Base-by-base conservation (phyloP, 495 filamentous ascomycete genomes). In the Xylaria bambusicola region DNA sequence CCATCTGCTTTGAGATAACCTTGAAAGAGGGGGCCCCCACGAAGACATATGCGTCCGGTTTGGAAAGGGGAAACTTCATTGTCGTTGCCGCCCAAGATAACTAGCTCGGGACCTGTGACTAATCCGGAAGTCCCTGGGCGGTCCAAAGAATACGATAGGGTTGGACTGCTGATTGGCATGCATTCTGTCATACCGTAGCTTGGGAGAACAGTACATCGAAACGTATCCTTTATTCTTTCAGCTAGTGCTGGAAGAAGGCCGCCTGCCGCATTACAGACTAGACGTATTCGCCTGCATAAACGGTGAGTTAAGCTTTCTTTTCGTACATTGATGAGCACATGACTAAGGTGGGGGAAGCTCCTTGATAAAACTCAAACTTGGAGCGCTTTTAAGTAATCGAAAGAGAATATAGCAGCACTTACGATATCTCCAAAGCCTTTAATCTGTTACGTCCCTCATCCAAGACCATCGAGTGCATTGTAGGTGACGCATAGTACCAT, bases 401-500 rank as follows among this genome's bases (percentile, higher is more conserved):
- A n/a, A 20, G 40, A 20, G 40, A 44, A 44, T 15, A 44, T 33
- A 33, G 10, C 10, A 38, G 12, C 12, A 38, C 42, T 46, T 26
- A 46, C 27, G 69, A 77, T 61, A 75, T 71, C 12, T 65, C 46
- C 18, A 78, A 46, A 29, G 70, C 69, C 12, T 64, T 66, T 1
- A 53, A 65, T 10, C 75, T 66, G 31, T 69, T 58, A 18, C 61
- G 41, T 8, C 57, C 71, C 50, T 70, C 69, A 8, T 66, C 68
- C 3, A 80, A 62, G 20, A 80, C 74, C 57, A 73, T 69, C 41
- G 71, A 69, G 57, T 80, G 78, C 71, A 80, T 82, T 2, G 75
- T 74, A 1, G 79, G 79, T 23, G 73, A 73, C n/a, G 77, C 78
- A 49, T 77, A 78, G 61, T 82, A 82, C 79, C 79, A 82, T 10